Percentiles rank a stretch among this genome's conserved stretches.
Conservation (phyloP, 1,139 yeast species). For the Zygosaccharomyces pseudobailii region DNA sequence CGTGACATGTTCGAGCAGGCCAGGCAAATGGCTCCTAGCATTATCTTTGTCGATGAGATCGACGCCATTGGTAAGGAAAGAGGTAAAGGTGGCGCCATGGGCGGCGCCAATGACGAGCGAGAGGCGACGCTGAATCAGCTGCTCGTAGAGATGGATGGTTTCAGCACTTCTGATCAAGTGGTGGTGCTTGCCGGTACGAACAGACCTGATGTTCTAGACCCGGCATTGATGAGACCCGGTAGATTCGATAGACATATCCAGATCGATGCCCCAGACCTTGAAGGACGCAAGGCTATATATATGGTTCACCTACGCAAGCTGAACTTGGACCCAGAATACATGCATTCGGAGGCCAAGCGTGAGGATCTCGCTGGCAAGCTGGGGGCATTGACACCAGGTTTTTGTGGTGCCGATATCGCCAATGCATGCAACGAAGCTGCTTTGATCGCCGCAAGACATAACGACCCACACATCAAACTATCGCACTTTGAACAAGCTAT, state of each 20-base stretch:
- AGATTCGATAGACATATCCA: conserved; percentile 92
- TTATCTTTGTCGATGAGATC: conserved; percentile 92
- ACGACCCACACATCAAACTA: conserved; percentile 62
- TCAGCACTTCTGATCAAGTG: conserved; percentile 82
- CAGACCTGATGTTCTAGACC: conserved; percentile 87
- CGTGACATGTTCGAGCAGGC: conserved; percentile 93
- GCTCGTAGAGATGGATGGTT: conserved; percentile 97
- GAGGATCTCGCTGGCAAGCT: conserved; percentile 72
- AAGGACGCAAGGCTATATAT: conserved; percentile 89
- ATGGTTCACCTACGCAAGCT: conserved; percentile 75
- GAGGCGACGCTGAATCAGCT: conserved; percentile 94
- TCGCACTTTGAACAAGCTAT: conserved; percentile 91
- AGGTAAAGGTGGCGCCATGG: conserved; percentile 69
- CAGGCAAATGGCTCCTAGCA: conserved; percentile 87
- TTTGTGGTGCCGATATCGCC: conserved; percentile 97
- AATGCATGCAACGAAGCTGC: conserved; percentile 98
- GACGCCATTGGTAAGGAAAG: conserved; percentile 98
- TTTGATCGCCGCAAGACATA: conserved; percentile 84
- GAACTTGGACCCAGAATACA: conserved; percentile 38
- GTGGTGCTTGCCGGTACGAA: conserved; percentile 97
- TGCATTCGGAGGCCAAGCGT: conserved; percentile 31
- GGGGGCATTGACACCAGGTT: conserved; percentile 96
- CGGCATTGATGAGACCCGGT: conserved; percentile 93
- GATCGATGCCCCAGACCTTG: conserved; percentile 87
- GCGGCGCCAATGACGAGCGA: conserved; percentile 92